Conservation (phyloP, 2,329 filamentous ascomycete genomes). For the Talaromyces sp. region DNA sequence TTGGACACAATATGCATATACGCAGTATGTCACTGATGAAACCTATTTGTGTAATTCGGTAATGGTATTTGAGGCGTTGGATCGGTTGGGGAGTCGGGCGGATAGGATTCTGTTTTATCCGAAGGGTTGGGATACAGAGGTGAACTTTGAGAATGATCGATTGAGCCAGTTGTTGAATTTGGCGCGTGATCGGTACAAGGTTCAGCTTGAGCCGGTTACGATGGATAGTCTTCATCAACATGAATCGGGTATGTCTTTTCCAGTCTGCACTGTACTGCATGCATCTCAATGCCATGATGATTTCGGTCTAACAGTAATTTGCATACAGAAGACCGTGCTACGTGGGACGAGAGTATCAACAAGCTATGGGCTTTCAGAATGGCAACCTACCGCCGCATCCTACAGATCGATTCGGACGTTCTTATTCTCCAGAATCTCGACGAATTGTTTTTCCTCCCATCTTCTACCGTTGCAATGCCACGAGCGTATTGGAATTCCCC, state of each 20-base stretch:
- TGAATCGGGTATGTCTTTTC: constrained; percentile 4
- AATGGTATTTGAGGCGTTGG: constrained; percentile 43
- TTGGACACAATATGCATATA: constrained; percentile 46
- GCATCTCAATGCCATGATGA: neutral
- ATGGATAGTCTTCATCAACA: constrained; percentile 13
- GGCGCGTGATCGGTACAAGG: constrained; percentile 52
- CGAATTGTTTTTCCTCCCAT: constrained; percentile 67
- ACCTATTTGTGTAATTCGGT: constrained; percentile 45
- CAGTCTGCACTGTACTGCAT: neutral
- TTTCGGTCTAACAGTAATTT: neutral
- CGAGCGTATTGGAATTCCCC: constrained; percentile 68
- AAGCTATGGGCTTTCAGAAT: constrained; percentile 70
- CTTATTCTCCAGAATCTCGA: constrained; percentile 65
- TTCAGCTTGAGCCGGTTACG: constrained; percentile 49
- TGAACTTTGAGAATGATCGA: constrained; percentile 32
- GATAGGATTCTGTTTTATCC: constrained; percentile 45
- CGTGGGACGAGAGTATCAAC: constrained; percentile 65
- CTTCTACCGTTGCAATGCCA: constrained; percentile 63
- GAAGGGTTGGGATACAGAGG: constrained; percentile 38
- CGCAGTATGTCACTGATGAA: constrained; percentile 43
- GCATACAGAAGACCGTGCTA: constrained; percentile 33
- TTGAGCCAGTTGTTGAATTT: constrained; percentile 49
- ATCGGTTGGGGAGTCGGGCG: constrained; percentile 41
- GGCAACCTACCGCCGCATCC: constrained; percentile 59
- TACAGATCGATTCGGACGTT: constrained; percentile 63